These are phyloP conservation scores for Apiospora saccharicola DNA, from an alignment of 2,329 filamentous ascomycete genomes.

Conservation along the genomic window DNA sequence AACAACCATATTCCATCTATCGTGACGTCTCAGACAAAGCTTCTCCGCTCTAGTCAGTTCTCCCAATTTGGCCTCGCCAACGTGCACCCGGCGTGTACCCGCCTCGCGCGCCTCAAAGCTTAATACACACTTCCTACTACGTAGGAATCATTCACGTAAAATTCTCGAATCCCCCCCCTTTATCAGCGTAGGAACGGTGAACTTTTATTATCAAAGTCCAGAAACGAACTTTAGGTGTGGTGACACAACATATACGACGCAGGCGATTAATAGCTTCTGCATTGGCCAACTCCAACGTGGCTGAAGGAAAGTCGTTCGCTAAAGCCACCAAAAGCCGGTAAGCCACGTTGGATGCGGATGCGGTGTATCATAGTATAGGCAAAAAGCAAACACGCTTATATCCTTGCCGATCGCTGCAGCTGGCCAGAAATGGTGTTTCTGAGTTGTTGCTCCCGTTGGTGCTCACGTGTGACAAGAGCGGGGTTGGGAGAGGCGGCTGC, in stretches of 20 bases:
- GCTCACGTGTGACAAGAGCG: constrained; percentile 3
- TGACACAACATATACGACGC: not conserved
- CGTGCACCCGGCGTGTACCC: not conserved
- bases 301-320: not conserved
- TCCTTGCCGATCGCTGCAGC: not conserved
- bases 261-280: not conserved
- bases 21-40: not conserved
- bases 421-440: not conserved
- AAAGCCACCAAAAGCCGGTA: not conserved
- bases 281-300: not conserved
- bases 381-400: not conserved
- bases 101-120: not conserved
- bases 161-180: no score
- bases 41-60: not conserved
- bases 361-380: not conserved
- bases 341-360: no score
- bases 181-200: no score
- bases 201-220: no score
- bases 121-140: no score
- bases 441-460: not conserved
- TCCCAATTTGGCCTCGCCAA: not conserved
- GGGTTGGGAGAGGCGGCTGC: not conserved
- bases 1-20: no score
- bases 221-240: no score
- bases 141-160: no score